A percentile compares a stretch with the other conserved stretches of the same genome.
phyloP scores from a whole-genome alignment of 768 basidiomycete species.

The Boletales sp. region DNA sequence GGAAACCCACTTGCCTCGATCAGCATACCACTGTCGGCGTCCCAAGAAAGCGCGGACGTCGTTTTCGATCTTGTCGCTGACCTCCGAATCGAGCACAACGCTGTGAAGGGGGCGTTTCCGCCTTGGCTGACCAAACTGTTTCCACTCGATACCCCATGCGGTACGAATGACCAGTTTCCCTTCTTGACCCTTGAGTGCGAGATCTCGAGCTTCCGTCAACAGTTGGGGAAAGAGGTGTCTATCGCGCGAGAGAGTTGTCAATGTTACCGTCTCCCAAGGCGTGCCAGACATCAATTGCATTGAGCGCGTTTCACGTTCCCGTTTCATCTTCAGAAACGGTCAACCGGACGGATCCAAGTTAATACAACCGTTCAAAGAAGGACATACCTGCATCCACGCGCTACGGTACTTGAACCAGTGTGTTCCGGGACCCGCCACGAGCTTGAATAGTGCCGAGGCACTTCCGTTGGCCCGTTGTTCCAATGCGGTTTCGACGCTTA shows the following conservation, averaged over 20 bases:
- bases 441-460: conserved; percentile 81
- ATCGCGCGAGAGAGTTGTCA: conserved; percentile 90
- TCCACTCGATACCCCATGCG: conserved; percentile 96
- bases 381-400: conserved; percentile 90
- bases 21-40: conserved; percentile 91
- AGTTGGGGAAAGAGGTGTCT: conserved; percentile 75
- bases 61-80: conserved; percentile 77
- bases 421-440: conserved; percentile 94
- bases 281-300: conserved; percentile 88
- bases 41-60: conserved; percentile 82
- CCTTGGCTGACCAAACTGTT: conserved; percentile 89
- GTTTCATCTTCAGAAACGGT: conserved; percentile 64
- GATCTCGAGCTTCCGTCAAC: conserved; percentile 83
- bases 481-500: conserved; percentile 91
- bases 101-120: conserved; percentile 82
- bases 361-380: neutral
- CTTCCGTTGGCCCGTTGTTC: conserved; percentile 90
- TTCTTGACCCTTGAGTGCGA: conserved; percentile 82
- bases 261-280: conserved; percentile 96
- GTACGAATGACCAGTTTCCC: conserved; percentile 96
- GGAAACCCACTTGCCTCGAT: conserved; percentile 63
- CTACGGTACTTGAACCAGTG: conserved; percentile 89
- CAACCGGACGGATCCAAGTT: neutral
- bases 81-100: conserved; percentile 80
- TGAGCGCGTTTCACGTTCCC: conserved; percentile 90